Evolutionary conservation across 2,329 filamentous ascomycete genomes (phyloP).

Genomic region (Sporothrix protearum): DNA sequence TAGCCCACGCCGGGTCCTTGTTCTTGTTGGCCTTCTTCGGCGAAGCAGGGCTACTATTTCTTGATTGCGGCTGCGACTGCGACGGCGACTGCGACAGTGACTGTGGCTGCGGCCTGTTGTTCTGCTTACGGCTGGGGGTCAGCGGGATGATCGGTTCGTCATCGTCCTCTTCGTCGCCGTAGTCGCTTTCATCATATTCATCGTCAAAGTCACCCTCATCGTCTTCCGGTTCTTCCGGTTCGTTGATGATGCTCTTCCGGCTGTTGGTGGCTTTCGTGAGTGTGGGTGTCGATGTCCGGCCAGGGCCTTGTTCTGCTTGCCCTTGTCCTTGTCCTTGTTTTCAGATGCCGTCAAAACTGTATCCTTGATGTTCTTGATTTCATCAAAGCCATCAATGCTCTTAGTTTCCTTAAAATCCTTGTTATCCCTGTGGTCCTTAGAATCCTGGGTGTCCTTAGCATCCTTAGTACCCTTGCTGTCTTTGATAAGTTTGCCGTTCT

Average conservation of each 20-base stretch:
- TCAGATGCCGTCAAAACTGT: background rate
- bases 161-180: constrained; percentile 1
- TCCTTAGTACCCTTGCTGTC: background rate
- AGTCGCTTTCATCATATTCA: background rate
- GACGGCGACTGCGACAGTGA: no score
- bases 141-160: background rate
- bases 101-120: constrained; percentile 1
- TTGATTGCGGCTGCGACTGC: background rate
- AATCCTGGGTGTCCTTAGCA: background rate
- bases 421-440: background rate
- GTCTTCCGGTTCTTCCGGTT: background rate
- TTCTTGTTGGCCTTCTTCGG: background rate
- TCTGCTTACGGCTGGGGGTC: background rate
- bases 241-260: background rate
- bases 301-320: background rate
- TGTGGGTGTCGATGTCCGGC: background rate
- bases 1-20: constrained; percentile 7
- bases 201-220: background rate
- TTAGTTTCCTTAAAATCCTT: background rate
- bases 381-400: no score
- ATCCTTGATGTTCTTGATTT: background rate
- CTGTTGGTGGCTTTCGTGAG: background rate
- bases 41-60: background rate
- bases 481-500: background rate
- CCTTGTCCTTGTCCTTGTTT: background rate